Base-by-base conservation (phyloP, 495 filamentous ascomycete species). In the Podospora conica region DNA sequence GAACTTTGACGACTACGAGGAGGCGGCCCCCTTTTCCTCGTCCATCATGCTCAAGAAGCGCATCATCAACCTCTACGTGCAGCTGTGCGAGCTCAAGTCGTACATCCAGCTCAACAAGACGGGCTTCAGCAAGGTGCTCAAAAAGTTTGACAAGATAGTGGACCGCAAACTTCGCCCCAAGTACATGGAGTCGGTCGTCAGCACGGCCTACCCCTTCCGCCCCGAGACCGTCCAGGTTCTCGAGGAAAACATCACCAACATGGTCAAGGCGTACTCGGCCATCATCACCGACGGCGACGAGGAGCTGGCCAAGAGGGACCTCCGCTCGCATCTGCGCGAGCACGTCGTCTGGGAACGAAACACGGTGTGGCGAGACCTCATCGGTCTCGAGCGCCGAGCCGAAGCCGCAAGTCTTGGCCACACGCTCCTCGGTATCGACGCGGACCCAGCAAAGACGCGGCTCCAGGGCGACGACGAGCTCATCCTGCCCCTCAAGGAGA, bases 311-410 rank as follows among this genome's bases (percentile, higher is more conserved):
- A 89, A 83, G 60, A 88, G 90, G 61, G 95, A 98, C 71, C 83
- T 99, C 54, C 85, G 95, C 55, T 87, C 97, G 22, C 92, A 99
- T 75, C 82, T 99, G 28, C 82, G 95, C 69, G 95, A 99, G 76
- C 95, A 99, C 79, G 94, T 99, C 20, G 93, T 98, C 31, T 99
- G 96, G 96, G 95, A 99, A 72, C 85, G 95, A 57, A 99, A 99
- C 70, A 99, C 95, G 0, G 95, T 99, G 5, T 99, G 95, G 95
- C 82, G 96, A 75, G 95, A 99, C 68, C 94, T 99, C 86, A 99
- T 99, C 72, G 95, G 94, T 63, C 91, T 99, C 67, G 95, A 99
- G 80, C 84, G 95, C 23, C 95, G 96, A 80, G 92, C 93, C 6
- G 93, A 99, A 77, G 95, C 93, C 23, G 95, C 94, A 12, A 96